These are phyloP conservation scores for Entrophospora sp. DNA, from an alignment of 192 early-diverging fungal species.

Conservation along the genomic window DNA sequence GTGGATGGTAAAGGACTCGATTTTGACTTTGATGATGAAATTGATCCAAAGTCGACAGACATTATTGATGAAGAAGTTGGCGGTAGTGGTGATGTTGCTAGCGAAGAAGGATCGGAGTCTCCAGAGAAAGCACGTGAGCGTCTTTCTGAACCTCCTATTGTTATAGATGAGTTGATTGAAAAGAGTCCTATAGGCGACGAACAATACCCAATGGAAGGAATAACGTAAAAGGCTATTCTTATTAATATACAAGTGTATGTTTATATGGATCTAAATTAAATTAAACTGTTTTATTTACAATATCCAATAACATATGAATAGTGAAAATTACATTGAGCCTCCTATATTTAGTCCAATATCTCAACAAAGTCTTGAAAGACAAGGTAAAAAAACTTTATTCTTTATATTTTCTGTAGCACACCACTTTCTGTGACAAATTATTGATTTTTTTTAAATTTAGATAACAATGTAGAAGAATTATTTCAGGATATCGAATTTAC, in stretches of 20 bases:
- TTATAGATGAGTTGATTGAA: slow-evolving; percentile 24
- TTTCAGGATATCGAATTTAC: background rate
- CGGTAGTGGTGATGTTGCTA: slow-evolving; percentile 23
- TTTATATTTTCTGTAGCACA: background rate
- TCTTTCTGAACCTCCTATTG: slow-evolving; percentile 26
- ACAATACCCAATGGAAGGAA: no score
- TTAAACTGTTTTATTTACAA: background rate
- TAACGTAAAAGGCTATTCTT: no score
- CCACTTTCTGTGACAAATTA: background rate
- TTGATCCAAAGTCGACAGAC: slow-evolving; percentile 24
- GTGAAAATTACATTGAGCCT: background rate
- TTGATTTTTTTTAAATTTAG: no score
- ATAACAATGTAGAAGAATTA: background rate
- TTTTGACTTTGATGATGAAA: slow-evolving; percentile 45
- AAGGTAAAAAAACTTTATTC: background rate
- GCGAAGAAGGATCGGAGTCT: no score
- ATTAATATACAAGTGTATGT: no score
- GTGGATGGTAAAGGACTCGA: slow-evolving; percentile 43
- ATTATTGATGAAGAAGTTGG: slow-evolving; percentile 24
- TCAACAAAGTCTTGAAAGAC: background rate
- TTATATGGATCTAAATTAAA: no score
- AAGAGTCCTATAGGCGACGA: slow-evolving; percentile 25
- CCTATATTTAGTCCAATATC: background rate
- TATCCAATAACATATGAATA: background rate
- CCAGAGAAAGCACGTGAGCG: slow-evolving; percentile 52